Conservation (phyloP, 495 filamentous ascomycete species). For the Aspergillus coremiiformis region DNA sequence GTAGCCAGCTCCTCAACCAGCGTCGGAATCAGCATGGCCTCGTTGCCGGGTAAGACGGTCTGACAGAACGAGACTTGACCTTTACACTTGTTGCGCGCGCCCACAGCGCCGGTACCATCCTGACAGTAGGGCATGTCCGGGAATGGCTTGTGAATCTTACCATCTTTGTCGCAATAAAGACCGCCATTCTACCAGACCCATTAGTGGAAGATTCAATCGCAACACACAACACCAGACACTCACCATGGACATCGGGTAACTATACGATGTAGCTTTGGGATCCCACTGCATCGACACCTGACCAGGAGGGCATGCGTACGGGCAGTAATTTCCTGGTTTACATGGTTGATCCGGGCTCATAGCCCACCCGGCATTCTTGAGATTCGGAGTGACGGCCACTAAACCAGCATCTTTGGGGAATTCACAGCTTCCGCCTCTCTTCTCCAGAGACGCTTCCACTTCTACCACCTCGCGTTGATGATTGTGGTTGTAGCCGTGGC, state of each 20-base stretch:
- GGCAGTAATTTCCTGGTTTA: slow-evolving; percentile 62
- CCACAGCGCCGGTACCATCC: slow-evolving; percentile 58
- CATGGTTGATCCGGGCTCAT: slow-evolving; percentile 74
- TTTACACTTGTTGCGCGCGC: slow-evolving; percentile 55
- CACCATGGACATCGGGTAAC: slow-evolving; percentile 69
- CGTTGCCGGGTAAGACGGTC: slow-evolving; percentile 78
- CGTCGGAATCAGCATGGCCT: slow-evolving; percentile 82
- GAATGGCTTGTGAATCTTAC: slow-evolving; percentile 66
- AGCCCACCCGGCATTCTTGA: slow-evolving; percentile 69
- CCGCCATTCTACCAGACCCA: slow-evolving; percentile 56
- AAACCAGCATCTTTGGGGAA: slow-evolving; percentile 64
- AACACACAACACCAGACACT: slow-evolving; percentile 20
- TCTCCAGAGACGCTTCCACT: slow-evolving; percentile 22
- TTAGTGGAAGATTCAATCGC: neutral
- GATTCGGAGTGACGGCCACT: slow-evolving; percentile 57
- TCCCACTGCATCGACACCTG: slow-evolving; percentile 79
- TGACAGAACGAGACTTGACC: slow-evolving; percentile 68
- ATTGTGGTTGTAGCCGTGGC: slow-evolving; percentile 25
- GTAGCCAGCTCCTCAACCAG: slow-evolving; percentile 45
- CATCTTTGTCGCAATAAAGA: slow-evolving; percentile 62
- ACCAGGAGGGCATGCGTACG: slow-evolving; percentile 69
- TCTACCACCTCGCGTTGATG: slow-evolving; percentile 17
- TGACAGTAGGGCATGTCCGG: slow-evolving; percentile 61
- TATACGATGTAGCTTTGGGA: slow-evolving; percentile 57
- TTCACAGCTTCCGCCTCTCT: slow-evolving; percentile 48